Evolutionary conservation across 2,329 filamentous ascomycete species (phyloP), one percentile per base, ranked within the genome.

Genomic region (Akanthomyces muscarius): DNA sequence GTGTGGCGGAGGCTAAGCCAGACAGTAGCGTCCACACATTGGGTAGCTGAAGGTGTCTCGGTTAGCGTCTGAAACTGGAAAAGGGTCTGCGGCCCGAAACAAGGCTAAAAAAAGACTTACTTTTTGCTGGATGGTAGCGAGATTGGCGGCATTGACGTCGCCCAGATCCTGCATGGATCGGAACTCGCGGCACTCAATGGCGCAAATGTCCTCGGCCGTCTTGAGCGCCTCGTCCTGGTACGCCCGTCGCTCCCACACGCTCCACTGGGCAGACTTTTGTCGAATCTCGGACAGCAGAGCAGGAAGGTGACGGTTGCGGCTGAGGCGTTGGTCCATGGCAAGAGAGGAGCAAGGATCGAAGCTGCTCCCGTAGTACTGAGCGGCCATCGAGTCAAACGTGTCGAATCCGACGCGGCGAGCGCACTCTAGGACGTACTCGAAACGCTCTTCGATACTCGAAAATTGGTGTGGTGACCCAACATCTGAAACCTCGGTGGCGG

Each of bases 151-250:
- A 13, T 47, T 58, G 44, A 36, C 57, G 18, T 61, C 58, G 36
- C 42, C 47, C 21, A 56, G 44, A 36, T 56, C 53, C 47, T 57
- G 53, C 36, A 36, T 38, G 25, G 54, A 44, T 38, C 58, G 44
- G 25, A 64, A 64, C 25, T 64, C 63, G 16, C 58, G 63, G 47
- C 63, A 64, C 53, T 64, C 63, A 0, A 53, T 44, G 33, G 63
- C 63, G 47, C 63, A 64, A 33, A 64, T 64, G 21, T 57, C 58
- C 48, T 69, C 66, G 36, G 68, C 67, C 2, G 67, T 68, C 41
- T 68, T 68, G 21, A 72, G 63, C n/a, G 71, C 66, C 52, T 72
- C 69, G 5, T 71, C 69, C 7, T 69, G 65, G 50, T 72, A 71
- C 0, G 67, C 70, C 8, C 65, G 63, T 16, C 70, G 65, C 62